Conservation (phyloP, 2,329 filamentous ascomycete genomes). For the Pseudogymnoascus sp. region DNA sequence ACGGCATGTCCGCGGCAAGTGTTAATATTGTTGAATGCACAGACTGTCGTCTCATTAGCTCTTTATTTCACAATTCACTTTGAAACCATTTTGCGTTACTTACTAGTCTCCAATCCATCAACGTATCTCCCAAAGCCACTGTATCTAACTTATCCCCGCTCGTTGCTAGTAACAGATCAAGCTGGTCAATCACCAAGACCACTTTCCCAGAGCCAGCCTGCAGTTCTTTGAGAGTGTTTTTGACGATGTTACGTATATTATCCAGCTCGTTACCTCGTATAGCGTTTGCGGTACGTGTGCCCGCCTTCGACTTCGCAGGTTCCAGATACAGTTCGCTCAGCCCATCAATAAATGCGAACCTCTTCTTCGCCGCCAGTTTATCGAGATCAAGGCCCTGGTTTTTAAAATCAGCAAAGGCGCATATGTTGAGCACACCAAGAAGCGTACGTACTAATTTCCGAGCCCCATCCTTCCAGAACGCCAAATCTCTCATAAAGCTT, state of each 20-base stretch:
- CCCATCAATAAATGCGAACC: conserved; percentile 69
- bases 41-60: conserved; percentile 33
- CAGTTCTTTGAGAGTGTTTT: conserved; percentile 17
- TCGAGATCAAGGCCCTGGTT: conserved; percentile 63
- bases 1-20: conserved; percentile 62
- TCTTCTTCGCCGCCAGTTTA: conserved; percentile 44
- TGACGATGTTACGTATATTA: conserved; percentile 19
- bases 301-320: conserved; percentile 14
- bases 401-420: not conserved
- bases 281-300: conserved; percentile 14
- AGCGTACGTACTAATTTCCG: conserved; percentile 56
- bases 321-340: conserved; percentile 23
- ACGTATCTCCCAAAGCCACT: conserved; percentile 43
- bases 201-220: conserved; percentile 30
- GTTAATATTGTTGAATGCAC: conserved; percentile 59
- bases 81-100: conserved; percentile 25
- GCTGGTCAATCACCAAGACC: conserved; percentile 57
- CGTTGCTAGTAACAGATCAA: conserved; percentile 56
- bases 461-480: conserved; percentile 68
- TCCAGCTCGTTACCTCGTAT: conserved; percentile 17
- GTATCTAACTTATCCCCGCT: conserved; percentile 38
- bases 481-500: conserved; percentile 70
- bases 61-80: too few species aligned
- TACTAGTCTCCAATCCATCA: conserved; percentile 56
- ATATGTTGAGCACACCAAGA: conserved; percentile 12